Conservation (phyloP, 805 yeast genomes). For the Candida bentonensis region DNA sequence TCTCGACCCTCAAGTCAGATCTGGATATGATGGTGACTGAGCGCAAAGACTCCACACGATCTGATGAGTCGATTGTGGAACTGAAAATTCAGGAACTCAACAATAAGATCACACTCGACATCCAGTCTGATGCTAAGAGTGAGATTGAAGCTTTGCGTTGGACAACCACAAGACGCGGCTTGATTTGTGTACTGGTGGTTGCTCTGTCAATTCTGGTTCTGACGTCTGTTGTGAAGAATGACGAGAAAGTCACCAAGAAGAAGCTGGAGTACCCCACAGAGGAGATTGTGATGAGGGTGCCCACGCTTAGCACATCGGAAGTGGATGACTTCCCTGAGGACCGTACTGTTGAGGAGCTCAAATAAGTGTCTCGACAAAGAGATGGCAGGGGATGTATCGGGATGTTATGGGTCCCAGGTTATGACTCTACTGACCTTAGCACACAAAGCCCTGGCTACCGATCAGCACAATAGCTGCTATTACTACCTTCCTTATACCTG, state of each 20-base stretch:
- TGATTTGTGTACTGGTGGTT: slow-evolving; percentile 55
- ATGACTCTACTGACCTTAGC: no score
- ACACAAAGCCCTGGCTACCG: no score
- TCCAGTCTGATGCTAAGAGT: slow-evolving; percentile 68
- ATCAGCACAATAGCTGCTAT: no score
- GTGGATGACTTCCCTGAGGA: slow-evolving; percentile 21
- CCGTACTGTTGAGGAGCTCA: slow-evolving; percentile 23
- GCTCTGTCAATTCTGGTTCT: slow-evolving; percentile 51
- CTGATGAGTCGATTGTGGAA: slow-evolving; percentile 53
- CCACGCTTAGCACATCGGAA: slow-evolving; percentile 14
- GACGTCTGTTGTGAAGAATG: slow-evolving; percentile 18
- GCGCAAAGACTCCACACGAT: slow-evolving; percentile 71
- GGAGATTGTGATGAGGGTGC: slow-evolving; percentile 16
- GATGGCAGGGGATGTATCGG: background rate
- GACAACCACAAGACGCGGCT: slow-evolving; percentile 84
- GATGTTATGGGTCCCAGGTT: no score
- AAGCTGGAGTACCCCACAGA: slow-evolving; percentile 4
- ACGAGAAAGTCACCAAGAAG: slow-evolving; percentile 18
- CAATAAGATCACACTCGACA: slow-evolving; percentile 69
- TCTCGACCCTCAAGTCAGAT: slow-evolving; percentile 54
- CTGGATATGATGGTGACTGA: slow-evolving; percentile 74
- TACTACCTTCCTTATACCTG: no score
- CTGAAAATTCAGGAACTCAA: slow-evolving; percentile 67
- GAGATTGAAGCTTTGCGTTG: slow-evolving; percentile 84
- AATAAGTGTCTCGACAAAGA: slow-evolving; percentile 9